Base-by-base conservation (phyloP, 495 filamentous ascomycete genomes). In the Cudoniella acicularis region DNA sequence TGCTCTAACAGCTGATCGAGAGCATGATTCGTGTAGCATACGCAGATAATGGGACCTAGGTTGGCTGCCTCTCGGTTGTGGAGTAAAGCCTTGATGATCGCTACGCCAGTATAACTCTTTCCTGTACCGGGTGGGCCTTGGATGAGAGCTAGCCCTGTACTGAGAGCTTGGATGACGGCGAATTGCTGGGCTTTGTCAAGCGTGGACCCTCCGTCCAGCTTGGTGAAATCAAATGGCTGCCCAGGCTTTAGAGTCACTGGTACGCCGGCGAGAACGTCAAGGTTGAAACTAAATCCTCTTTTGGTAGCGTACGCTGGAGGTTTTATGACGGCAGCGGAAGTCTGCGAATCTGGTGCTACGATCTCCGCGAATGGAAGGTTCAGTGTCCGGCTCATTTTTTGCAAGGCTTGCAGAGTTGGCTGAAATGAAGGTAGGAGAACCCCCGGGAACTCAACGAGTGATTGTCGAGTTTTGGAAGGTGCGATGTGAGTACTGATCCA, bases 81-180 rank as follows among this genome's bases (percentile, higher is more conserved):
- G 1, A 92, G 69, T 6, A 93, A 67, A 1, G 83, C 79, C 60
- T 88, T 82, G 20, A 90, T 76, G 49, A 85, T 64, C 30, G 76
- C 57, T 54, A 70, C 68, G 49, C 72, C 62, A 20, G 58, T 57
- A 59, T 65, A 66, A 21, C 76, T 81, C 67, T 95, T 94, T 2
- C 90, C 90, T 2, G 89, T 92, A 0, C 90, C 90, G 2, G 90
- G 90, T 0, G 90, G 90, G 0, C 90, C 90, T 75, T 94, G 88
- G 26, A 92, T 88, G 0, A 91, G 71, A 6, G 82, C 82, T 21
- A 91, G 60, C 3, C 71, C 71, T 2, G 78, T 75, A 1, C 73
- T 77, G 2, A 95, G 71, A 16, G 82, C 73, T 24, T 76, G 66
- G 1, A 87, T 65, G 16, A 90, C 67, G 2, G 85, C 82, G 0